Conservation (phyloP, 1,284 basidiomycete genomes). For the Tetrapyrgos nigripes region DNA sequence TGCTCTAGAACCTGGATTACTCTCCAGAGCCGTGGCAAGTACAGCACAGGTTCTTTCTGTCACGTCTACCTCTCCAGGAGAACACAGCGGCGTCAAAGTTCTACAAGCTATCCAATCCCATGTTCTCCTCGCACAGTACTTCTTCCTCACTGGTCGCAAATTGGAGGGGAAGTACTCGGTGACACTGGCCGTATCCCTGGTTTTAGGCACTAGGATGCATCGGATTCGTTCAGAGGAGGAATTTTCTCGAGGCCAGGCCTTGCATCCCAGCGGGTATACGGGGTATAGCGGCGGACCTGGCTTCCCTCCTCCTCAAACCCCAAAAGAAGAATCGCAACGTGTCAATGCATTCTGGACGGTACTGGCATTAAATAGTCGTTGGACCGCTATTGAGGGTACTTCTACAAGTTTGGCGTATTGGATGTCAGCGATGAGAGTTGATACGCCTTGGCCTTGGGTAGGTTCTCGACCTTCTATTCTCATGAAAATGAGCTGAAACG, state of each 20-base stretch:
- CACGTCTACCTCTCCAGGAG: conserved; percentile 30
- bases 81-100: conserved; percentile 18
- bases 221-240: no score
- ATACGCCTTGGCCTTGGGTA: conserved; percentile 19
- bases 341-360: no score
- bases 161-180: conserved; percentile 52
- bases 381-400: no score
- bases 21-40: no score
- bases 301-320: no score
- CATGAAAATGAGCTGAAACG: conserved; percentile 23
- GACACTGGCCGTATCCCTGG: conserved; percentile 44
- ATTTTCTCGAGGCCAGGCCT: background rate
- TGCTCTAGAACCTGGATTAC: no score
- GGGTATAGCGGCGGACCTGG: background rate
- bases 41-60: conserved; percentile 26
- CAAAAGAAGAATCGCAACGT: no score
- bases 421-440: conserved; percentile 15
- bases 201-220: conserved; percentile 15
- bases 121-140: conserved; percentile 60
- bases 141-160: conserved; percentile 51
- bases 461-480: no score
- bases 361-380: no score
- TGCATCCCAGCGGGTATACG: background rate
- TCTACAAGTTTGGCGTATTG: no score
- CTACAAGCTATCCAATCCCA: conserved; percentile 63